phyloP scores from a whole-genome alignment of 2,329 filamentous ascomycete species.

The Allantophomopsis lycopodina region DNA sequence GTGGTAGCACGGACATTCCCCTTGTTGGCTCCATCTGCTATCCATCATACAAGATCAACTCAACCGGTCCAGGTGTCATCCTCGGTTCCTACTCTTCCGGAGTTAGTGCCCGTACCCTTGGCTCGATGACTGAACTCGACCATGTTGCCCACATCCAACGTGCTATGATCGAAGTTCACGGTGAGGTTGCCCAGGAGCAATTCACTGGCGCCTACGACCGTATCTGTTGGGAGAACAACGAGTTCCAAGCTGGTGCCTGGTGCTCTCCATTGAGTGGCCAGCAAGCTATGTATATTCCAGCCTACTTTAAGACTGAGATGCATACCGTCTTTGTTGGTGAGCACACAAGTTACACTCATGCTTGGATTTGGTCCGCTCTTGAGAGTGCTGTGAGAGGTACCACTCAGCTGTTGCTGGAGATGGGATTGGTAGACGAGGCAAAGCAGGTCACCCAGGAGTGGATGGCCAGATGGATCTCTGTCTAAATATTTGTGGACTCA shows the following conservation, averaged over 20 bases:
- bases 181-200: conserved; percentile 40
- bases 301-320: conserved; percentile 55
- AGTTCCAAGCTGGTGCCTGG: conserved; percentile 49
- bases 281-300: conserved; percentile 55
- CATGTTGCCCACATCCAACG: conserved; percentile 50
- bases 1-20: conserved; percentile 44
- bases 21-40: conserved; percentile 52
- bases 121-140: conserved; percentile 36
- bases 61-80: conserved; percentile 45
- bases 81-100: conserved; percentile 43
- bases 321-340: conserved; percentile 56
- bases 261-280: conserved; percentile 45
- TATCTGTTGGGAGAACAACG: conserved; percentile 51
- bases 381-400: conserved; percentile 54
- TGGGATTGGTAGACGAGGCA: conserved; percentile 57
- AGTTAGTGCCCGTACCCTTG: conserved; percentile 25
- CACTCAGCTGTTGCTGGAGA: conserved; percentile 46
- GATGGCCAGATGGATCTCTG: conserved; percentile 52
- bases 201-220: conserved; percentile 53
- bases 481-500: too few relatives aligned
- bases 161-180: conserved; percentile 56
- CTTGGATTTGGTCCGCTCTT: conserved; percentile 54
- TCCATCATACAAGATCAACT: conserved; percentile 52
- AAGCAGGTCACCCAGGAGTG: conserved; percentile 49
- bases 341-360: conserved; percentile 59